Percentiles rank a stretch among this genome's conserved stretches.
These are phyloP conservation scores for Ilyonectria mors-panacis DNA, from an alignment of 2,329 filamentous ascomycete genomes.

Conservation along the genomic window DNA sequence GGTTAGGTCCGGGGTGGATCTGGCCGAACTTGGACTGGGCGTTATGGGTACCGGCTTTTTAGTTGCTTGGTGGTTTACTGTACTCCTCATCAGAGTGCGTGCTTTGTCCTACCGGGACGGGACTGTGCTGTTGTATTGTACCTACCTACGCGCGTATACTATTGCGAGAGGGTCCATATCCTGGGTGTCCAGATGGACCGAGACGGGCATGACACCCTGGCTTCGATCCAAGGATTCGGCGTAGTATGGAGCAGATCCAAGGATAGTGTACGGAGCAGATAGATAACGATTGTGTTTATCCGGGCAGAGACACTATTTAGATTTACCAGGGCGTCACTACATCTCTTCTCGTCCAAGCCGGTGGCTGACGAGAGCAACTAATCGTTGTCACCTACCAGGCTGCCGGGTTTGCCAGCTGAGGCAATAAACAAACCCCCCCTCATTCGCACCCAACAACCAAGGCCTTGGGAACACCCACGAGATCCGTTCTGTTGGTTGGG, in stretches of 20 bases:
- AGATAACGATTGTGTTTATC: not conserved
- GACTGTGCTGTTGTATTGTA: not conserved
- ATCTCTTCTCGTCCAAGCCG: not conserved
- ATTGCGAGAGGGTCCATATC: not conserved
- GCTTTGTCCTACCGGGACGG: not conserved
- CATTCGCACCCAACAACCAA: constrained; percentile 10
- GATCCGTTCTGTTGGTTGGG: constrained; percentile 2
- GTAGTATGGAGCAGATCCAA: too few species aligned
- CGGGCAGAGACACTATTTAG: not conserved
- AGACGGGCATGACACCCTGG: not conserved
- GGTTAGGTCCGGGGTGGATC: constrained; percentile 22
- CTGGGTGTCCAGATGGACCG: not conserved
- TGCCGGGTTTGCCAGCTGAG: not conserved
- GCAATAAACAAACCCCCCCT: not conserved
- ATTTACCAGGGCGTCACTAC: not conserved
- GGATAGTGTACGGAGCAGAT: too few species aligned
- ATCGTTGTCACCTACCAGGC: not conserved
- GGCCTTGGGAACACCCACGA: constrained; percentile 14
- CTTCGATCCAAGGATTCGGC: not conserved
- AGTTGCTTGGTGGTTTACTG: too few species aligned
- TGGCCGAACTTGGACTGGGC: constrained; percentile 5
- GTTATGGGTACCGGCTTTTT: too few species aligned
- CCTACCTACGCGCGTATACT: not conserved
- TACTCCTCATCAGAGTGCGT: not conserved
- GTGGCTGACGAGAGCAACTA: not conserved